phyloP scores from a whole-genome alignment of 179 eudicot genomes.

The Drosera spatulata region DNA sequence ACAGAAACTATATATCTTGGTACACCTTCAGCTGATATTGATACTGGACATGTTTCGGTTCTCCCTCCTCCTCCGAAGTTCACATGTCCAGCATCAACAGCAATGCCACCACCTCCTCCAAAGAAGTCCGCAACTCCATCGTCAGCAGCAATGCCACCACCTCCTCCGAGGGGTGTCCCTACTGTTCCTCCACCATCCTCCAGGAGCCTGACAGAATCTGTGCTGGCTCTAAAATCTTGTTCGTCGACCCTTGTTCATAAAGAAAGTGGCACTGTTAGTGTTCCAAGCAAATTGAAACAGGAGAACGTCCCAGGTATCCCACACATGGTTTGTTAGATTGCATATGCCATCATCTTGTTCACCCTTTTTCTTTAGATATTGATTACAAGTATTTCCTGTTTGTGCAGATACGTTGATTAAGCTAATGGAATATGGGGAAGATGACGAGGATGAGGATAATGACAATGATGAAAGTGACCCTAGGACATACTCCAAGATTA shows the following conservation, averaged over 20 bases:
- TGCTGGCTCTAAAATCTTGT: conserved; percentile 30
- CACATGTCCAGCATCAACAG: conserved; percentile 20
- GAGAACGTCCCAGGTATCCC: conserved; percentile 53
- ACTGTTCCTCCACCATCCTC: conserved; percentile 12
- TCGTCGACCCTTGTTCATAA: conserved; percentile 17
- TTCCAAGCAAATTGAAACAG: conserved; percentile 15
- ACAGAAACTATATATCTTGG: conserved; percentile 25
- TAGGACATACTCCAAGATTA: conserved; percentile 10
- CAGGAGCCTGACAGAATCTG: conserved; percentile 9
- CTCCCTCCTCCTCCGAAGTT: conserved; percentile 34
- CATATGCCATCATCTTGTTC: background rate
- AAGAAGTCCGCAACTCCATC: conserved; percentile 14
- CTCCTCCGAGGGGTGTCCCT: conserved; percentile 18
- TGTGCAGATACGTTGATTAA: conserved; percentile 74
- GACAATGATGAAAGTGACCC: conserved; percentile 11
- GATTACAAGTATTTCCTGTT: background rate
- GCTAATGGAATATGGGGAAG: conserved; percentile 87
- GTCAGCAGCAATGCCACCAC: conserved; percentile 17
- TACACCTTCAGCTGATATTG: conserved; percentile 22
- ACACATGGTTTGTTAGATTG: no score
- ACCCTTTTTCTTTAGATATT: background rate
- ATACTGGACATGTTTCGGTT: conserved; percentile 23
- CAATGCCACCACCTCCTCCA: conserved; percentile 32
- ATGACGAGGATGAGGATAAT: conserved; percentile 13
- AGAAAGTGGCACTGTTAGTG: conserved; percentile 10